phyloP scores from a whole-genome alignment of 2,329 filamentous ascomycete genomes.

The Botrytis hyacinthi region DNA sequence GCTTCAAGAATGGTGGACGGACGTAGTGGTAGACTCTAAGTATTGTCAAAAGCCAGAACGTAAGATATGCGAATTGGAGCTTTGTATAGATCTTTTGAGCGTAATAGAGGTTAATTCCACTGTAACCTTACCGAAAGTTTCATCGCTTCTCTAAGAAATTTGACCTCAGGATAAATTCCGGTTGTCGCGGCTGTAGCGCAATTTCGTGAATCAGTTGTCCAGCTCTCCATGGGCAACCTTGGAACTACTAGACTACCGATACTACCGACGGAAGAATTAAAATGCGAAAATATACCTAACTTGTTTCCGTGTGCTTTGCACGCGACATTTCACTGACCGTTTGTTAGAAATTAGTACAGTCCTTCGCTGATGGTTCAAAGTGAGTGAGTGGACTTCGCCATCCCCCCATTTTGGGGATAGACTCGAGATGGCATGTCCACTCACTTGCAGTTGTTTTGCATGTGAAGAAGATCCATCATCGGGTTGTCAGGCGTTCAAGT shows the following conservation, averaged over 20 bases:
- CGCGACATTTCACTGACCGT: slow-evolving; percentile 5
- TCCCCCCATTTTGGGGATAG: slow-evolving; percentile 5
- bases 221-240: neutral
- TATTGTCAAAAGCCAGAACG: neutral
- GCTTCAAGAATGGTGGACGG: neutral
- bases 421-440: neutral
- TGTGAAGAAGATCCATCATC: slow-evolving; percentile 13
- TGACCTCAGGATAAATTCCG: neutral
- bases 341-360: neutral
- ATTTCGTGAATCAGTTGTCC: neutral
- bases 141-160: neutral
- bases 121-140: neutral
- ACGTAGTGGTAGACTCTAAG: neutral
- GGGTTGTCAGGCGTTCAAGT: slow-evolving; percentile 2
- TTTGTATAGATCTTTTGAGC: neutral
- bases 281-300: neutral
- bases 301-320: slow-evolving; percentile 1
- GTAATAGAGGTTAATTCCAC: neutral
- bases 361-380: neutral
- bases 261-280: slow-evolving; percentile 3
- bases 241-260: neutral
- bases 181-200: slow-evolving; percentile 10
- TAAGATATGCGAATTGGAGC: neutral
- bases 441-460: slow-evolving; percentile 1
- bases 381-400: neutral